Percentiles rank a stretch among this genome's conserved stretches.
These are phyloP conservation scores for Plasmodium sp. DNA, from an alignment of 169 alveolate genomes.

Conservation along the genomic window DNA sequence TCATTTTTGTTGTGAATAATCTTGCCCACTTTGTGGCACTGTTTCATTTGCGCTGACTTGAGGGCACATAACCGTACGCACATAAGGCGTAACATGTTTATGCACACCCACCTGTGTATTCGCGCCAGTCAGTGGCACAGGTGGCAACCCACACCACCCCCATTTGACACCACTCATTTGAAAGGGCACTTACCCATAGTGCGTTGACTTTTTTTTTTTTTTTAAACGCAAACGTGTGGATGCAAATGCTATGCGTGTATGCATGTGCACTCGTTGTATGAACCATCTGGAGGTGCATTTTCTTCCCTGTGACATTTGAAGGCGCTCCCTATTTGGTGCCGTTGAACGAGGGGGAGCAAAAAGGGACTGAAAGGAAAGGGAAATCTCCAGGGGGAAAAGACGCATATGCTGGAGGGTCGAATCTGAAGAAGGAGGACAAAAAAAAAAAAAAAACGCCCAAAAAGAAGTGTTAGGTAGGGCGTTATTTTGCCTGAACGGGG, in stretches of 20 bases:
- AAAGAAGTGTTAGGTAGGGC: neutral
- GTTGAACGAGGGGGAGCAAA: neutral
- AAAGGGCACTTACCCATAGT: neutral
- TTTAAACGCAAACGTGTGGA: neutral
- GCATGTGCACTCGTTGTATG: neutral
- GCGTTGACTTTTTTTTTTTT: neutral
- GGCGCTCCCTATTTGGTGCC: neutral
- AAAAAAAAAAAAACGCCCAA: neutral
- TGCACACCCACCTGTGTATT: neutral
- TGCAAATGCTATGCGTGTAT: neutral
- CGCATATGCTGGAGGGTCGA: neutral
- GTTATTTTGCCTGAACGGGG: neutral
- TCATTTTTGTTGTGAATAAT: neutral
- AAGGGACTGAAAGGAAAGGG: neutral
- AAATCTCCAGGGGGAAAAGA: neutral
- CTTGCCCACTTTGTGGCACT: neutral
- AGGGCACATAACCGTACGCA: neutral
- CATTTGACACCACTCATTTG: neutral
- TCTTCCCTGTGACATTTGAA: neutral
- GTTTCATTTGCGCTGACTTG: neutral
- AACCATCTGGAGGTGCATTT: neutral
- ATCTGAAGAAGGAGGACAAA: neutral
- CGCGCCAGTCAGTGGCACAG: neutral
- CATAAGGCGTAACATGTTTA: neutral
- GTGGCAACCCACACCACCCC: neutral